These are phyloP conservation scores for Mycena belliarum DNA, from an alignment of 768 basidiomycete genomes.

Conservation along the genomic window DNA sequence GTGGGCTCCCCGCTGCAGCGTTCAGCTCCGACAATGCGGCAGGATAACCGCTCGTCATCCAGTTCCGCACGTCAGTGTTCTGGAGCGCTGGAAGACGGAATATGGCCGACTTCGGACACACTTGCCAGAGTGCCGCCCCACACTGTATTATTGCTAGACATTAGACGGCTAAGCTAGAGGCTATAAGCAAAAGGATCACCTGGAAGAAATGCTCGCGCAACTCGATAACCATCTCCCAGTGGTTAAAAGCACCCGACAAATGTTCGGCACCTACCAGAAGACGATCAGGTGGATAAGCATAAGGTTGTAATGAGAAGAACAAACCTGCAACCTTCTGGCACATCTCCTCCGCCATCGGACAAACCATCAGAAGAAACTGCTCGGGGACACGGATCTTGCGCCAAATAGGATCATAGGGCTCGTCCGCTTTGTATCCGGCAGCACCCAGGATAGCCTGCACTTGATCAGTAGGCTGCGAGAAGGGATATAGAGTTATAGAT, in stretches of 20 bases:
- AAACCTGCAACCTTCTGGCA: no score
- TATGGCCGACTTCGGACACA: constrained; percentile 25
- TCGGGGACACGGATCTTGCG: no score
- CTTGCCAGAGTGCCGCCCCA: constrained; percentile 26
- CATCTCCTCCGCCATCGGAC: no score
- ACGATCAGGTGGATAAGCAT: no score
- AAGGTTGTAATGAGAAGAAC: no score
- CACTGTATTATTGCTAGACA: constrained; percentile 17
- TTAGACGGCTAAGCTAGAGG: background rate
- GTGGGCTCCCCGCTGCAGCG: background rate
- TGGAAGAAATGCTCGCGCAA: constrained; percentile 1
- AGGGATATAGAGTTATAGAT: background rate
- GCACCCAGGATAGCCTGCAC: constrained; percentile 22
- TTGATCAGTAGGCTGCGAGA: background rate
- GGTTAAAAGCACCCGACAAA: constrained; percentile 23
- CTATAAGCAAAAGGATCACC: background rate
- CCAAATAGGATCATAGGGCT: no score
- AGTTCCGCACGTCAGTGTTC: constrained; percentile 27
- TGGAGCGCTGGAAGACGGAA: constrained; percentile 30
- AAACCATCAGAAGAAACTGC: no score
- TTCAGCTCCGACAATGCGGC: background rate
- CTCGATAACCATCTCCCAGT: constrained; percentile 29
- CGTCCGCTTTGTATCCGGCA: no score
- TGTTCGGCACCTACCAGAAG: no score
- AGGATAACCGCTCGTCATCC: background rate